A percentile compares a stretch with the other conserved stretches of the same genome.
phyloP scores from a whole-genome alignment of 257 asterid genomes.

The Plectranthus barbatus region DNA sequence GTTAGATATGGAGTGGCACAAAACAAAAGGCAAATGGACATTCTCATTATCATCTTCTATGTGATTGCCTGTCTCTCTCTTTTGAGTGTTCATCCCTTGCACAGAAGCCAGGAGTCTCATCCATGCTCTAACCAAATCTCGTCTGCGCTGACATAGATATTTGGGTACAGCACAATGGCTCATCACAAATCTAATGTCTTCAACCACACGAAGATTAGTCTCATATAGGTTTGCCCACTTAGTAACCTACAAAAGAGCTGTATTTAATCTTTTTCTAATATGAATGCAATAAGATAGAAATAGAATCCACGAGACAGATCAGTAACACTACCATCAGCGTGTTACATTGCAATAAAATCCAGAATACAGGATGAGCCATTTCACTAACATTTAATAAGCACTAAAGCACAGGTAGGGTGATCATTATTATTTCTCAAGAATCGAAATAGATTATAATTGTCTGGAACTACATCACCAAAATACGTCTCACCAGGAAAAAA shows the following conservation, averaged over 20 bases:
- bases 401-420: not conserved
- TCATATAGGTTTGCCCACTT: slow-evolving; percentile 73
- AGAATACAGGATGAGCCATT: slow-evolving; percentile 1
- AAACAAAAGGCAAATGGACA: slow-evolving; percentile 64
- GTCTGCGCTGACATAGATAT: slow-evolving; percentile 56
- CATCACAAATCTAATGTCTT: slow-evolving; percentile 82
- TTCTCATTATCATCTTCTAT: slow-evolving; percentile 78
- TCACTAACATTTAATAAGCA: not conserved
- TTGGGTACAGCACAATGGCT: slow-evolving; percentile 79
- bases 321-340: not conserved
- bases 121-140: slow-evolving; percentile 73
- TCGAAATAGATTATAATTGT: not conserved
- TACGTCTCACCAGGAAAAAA: not conserved
- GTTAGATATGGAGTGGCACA: slow-evolving; percentile 66
- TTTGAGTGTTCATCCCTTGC: slow-evolving; percentile 91
- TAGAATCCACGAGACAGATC: not conserved
- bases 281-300: slow-evolving; percentile 2
- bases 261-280: slow-evolving; percentile 17
- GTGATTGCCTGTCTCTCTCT: slow-evolving; percentile 82
- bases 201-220: slow-evolving; percentile 76
- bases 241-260: slow-evolving; percentile 50
- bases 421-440: not conserved
- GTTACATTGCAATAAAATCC: not conserved
- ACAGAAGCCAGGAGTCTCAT: slow-evolving; percentile 77
- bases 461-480: not conserved